Percentiles rank a stretch among this genome's conserved stretches.
phyloP scores from a whole-genome alignment of 257 asterid species.

The Rhazya stricta region DNA sequence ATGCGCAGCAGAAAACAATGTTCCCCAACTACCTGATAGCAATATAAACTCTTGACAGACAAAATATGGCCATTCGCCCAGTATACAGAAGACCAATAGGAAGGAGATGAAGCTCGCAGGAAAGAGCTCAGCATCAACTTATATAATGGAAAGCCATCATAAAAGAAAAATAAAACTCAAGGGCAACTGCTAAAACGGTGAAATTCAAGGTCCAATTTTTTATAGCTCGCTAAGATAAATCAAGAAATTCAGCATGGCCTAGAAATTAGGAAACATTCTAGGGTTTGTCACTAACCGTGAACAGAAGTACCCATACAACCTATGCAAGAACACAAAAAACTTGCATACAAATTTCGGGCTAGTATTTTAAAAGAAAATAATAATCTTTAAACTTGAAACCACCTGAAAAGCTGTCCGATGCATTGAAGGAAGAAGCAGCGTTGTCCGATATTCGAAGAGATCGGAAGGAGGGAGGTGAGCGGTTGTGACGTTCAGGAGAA shows the following conservation, averaged over 20 bases:
- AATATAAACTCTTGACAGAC: not conserved
- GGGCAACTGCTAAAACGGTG: not conserved
- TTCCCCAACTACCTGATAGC: too few relatives aligned
- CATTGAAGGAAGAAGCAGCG: conserved; percentile 27
- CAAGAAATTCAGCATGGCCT: not conserved
- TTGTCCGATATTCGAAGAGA: conserved; percentile 27
- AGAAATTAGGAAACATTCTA: not conserved
- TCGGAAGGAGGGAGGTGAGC: conserved; percentile 8
- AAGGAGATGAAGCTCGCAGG: not conserved
- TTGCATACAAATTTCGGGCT: not conserved
- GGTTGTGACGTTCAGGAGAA: conserved; percentile 18
- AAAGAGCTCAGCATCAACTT: not conserved
- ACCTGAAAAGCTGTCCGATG: conserved; percentile 38
- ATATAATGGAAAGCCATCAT: not conserved
- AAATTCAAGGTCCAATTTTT: not conserved
- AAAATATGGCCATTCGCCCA: not conserved
- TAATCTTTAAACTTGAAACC: too few relatives aligned
- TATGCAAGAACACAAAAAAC: not conserved
- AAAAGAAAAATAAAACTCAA: not conserved
- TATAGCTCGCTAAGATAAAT: not conserved
- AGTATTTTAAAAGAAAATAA: too few relatives aligned
- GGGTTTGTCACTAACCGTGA: not conserved
- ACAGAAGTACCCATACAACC: not conserved
- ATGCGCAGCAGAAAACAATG: not conserved
- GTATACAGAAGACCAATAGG: not conserved